Percentiles rank a stretch among this genome's conserved stretches.
These are phyloP conservation scores for Penicillium sp. DNA, from an alignment of 2,329 filamentous ascomycete species.

Conservation along the genomic window DNA sequence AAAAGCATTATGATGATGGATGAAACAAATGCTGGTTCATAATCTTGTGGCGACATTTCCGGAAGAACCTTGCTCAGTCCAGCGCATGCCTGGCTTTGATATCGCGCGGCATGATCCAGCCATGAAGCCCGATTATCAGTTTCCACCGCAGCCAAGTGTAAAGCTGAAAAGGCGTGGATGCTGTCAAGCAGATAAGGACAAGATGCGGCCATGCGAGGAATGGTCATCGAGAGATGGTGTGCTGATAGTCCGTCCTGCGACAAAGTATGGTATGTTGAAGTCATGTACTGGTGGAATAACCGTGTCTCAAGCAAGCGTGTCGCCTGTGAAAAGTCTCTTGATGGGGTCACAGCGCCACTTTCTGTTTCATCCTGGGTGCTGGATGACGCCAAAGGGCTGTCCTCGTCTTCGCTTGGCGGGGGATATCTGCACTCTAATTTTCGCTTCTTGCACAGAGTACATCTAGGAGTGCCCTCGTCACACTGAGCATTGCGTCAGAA, in stretches of 20 bases:
- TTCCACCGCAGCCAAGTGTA: conserved; percentile 43
- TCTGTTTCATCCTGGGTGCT: conserved; percentile 20
- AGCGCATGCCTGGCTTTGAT: conserved; percentile 36
- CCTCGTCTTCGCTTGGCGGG: conserved; percentile 17
- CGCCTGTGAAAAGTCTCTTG: conserved; percentile 12
- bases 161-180: conserved; percentile 43
- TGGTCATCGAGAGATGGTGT: conserved; percentile 32
- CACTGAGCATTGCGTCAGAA: conserved; percentile 26
- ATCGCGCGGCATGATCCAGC: conserved; percentile 34
- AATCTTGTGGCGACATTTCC: conserved; percentile 40
- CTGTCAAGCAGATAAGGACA: conserved; percentile 45
- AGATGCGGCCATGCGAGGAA: conserved; percentile 39
- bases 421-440: conserved; percentile 38
- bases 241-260: conserved; percentile 28
- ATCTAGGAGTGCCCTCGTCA: conserved; percentile 36
- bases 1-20: conserved; percentile 40
- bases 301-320: conserved; percentile 34
- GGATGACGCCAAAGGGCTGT: conserved; percentile 21
- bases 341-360: conserved; percentile 7
- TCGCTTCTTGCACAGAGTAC: conserved; percentile 36
- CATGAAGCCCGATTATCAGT: conserved; percentile 28
- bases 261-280: conserved; percentile 34
- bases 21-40: conserved; percentile 42
- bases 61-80: conserved; percentile 33
- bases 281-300: conserved; percentile 39